Base-by-base conservation (phyloP, 2,329 filamentous ascomycete genomes). In the Byssochlamys sp. region DNA sequence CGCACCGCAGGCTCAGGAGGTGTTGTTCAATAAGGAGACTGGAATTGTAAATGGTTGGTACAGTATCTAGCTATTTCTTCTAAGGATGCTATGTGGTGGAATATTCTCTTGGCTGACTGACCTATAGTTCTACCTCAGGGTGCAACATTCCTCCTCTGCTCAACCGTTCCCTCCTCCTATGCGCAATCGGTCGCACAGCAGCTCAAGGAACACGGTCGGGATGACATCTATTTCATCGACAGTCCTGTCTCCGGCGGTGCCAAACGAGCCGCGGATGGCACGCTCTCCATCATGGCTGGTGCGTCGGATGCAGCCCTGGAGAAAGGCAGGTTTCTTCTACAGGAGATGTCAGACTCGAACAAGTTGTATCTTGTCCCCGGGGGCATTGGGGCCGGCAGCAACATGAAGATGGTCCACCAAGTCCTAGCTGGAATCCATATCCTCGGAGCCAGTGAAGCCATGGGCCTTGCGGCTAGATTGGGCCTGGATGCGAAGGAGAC, bases 241-340 rank as follows among this genome's bases (percentile, higher is more conserved):
- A 81, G 82, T 25, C 88, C 88, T 0, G 88, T 91, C 0, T 89
- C 86, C 0, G 88, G 88, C 0, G 88, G 88, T 1, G 82, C 85
- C 0, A 77, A 80, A 9, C 80, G 87, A 33, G 87, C 87, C 1
- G 86, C 85, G 0, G 81, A 87, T 53, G 88, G 88, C 2, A 89
- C 87, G 0, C 74, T 91, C 49, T 88, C 86, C 5, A 90, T 91
- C 67, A 89, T 91, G 82, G 86, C 86, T 0, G 84, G 84, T 1
- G 86, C 80, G 0, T 75, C 81, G 0, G 77, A 81, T 0, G 77
- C 76, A 2, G 82, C 83, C 4, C 72, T 90, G 1, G 75, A 78
- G 33, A 81, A 80, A 57, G 85, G 80, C 0, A 78, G 77, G 25
- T 79, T 77, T 53, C 71, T 90, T 1, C 77, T 91, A 1, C 76